phyloP scores from a whole-genome alignment of 148 eudicot species.

The Fagopyrum tataricum region DNA sequence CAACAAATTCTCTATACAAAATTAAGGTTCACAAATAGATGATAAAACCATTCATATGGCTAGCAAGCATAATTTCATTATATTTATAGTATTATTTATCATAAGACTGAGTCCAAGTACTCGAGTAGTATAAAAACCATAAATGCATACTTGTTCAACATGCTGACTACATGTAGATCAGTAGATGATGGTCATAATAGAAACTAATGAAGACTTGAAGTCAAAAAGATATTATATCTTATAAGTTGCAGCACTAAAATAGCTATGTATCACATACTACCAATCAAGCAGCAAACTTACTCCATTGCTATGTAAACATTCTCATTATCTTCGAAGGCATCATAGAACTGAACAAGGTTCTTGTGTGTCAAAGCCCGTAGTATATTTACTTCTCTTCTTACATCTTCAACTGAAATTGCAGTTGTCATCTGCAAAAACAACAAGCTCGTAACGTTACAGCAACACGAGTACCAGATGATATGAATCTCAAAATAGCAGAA shows the following conservation, averaged over 20 bases:
- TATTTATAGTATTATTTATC: not conserved
- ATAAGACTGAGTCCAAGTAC: not conserved
- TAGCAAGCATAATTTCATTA: not conserved
- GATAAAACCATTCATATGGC: not conserved
- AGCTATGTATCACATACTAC: not conserved
- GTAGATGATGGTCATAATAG: not conserved
- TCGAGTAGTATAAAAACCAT: not conserved
- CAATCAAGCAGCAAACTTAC: constrained; percentile 37
- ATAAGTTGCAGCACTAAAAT: not conserved
- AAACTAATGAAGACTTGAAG: constrained; percentile 1
- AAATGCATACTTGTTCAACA: not conserved
- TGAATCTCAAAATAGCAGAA: constrained; percentile 2
- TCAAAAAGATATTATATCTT: not conserved
- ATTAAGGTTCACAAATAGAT: not conserved
- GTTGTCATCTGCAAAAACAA: constrained; percentile 72
- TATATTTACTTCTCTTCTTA: constrained; percentile 81
- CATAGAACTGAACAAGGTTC: constrained; percentile 79
- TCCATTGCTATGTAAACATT: constrained; percentile 89
- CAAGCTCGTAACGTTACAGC: constrained; percentile 14
- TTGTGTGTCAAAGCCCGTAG: constrained; percentile 72
- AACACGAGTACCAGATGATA: constrained; percentile 7
- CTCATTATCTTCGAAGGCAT: constrained; percentile 80
- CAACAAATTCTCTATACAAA: not conserved
- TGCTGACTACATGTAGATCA: not conserved
- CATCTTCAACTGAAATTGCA: constrained; percentile 88